A percentile compares a stretch with the other conserved stretches of the same genome.
Evolutionary conservation across 2,329 filamentous ascomycete genomes (phyloP).

Genomic region (Botrytis byssoidea): DNA sequence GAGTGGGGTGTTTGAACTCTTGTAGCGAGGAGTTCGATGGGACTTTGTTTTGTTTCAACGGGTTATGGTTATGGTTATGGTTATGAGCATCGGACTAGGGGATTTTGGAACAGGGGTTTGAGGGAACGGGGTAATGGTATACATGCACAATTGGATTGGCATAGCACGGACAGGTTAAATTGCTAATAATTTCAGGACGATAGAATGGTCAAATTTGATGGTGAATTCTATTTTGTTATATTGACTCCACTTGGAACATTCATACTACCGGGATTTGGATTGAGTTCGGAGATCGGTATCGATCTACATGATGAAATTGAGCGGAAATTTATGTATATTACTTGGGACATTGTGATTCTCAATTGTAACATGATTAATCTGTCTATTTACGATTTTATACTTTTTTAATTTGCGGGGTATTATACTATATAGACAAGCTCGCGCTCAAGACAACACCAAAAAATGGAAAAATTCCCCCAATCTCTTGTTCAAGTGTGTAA

Average conservation of each 20-base stretch:
- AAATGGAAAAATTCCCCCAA: not conserved
- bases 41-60: not conserved
- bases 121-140: not conserved
- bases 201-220: not conserved
- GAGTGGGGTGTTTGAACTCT: conserved; percentile 51
- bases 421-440: conserved; percentile 12
- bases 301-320: not conserved
- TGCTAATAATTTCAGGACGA: not conserved
- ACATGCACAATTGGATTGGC: not conserved
- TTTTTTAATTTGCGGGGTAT: conserved; percentile 21
- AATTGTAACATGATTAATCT: not conserved
- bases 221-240: not conserved
- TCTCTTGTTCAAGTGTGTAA: not conserved
- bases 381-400: conserved; percentile 23
- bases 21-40: not conserved
- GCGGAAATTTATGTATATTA: not conserved
- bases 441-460: conserved; percentile 8
- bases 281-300: not conserved
- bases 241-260: not conserved
- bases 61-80: not conserved
- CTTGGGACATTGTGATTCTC: not conserved
- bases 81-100: not conserved
- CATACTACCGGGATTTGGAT: not conserved
- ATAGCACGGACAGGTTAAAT: not conserved
- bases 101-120: not conserved